Evolutionary conservation across 2,329 filamentous ascomycete genomes (phyloP), one percentile per base, ranked within the genome.

Genomic region (Pseudopyrenochaeta lycopersici): DNA sequence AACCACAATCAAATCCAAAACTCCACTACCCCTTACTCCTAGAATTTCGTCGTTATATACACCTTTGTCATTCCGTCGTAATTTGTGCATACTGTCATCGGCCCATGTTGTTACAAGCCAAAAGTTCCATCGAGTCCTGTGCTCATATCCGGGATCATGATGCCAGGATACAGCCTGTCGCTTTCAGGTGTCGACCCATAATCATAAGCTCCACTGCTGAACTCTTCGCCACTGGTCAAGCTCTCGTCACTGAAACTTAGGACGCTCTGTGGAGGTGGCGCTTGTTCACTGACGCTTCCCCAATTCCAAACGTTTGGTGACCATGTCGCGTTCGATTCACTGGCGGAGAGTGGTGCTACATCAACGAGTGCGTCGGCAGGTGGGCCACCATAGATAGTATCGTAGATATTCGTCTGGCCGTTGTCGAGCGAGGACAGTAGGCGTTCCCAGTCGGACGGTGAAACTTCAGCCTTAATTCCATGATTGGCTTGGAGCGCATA

Each of bases 351-450:
- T 1, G 69, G 69, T 6, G 67, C 54, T 21, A 68, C 66, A 38
- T 75, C 74, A 29, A 74, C 55, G 10, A 76, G 71, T 4, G 73
- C 73, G 35, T 76, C 75, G 0, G 72, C 75, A 7, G 80, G 81
- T 9, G 84, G 82, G 0, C 89, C 89, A 32, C 90, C 90, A 63
- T 92, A 92, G 49, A 92, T 91, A 35, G 88, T 88, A 68, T 92
- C 89, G 74, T 91, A 95, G n/a, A 96, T 89, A 68, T 94, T 96
- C 48, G 88, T 86, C 60, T 89, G 84, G 0, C 91, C 91, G 31
- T 88, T 88, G 64, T 96, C 92, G 72, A 96, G 87, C 18, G 88
- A 89, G 3, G 89, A 88, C 1, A 96, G 82, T 0, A 96, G 82
- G 1, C 88, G 86, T 73, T 96, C 92, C 92, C 92, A 96, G 64